These are phyloP conservation scores for Angophora floribunda DNA, from an alignment of 345 rosid genomes.

Conservation along the genomic window DNA sequence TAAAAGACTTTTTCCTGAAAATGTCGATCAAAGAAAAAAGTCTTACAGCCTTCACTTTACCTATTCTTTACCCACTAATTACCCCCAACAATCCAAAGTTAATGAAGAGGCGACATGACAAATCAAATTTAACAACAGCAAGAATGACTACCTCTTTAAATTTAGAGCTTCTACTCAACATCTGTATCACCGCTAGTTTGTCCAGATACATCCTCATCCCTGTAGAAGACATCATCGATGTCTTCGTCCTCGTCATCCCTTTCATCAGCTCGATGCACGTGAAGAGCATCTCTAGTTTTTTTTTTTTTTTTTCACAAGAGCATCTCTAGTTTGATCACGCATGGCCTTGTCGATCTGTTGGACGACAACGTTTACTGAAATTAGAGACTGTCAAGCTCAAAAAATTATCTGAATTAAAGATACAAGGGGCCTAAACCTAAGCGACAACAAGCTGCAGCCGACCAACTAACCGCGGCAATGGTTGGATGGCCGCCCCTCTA, in stretches of 20 bases:
- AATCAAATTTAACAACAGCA: background rate
- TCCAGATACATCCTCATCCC: constrained; percentile 56
- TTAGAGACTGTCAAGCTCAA: background rate
- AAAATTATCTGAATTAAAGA: background rate
- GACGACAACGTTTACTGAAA: background rate
- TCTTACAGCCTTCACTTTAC: no score
- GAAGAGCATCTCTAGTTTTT: constrained; percentile 10
- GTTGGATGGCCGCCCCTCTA: constrained; percentile 52
- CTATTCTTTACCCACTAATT: no score
- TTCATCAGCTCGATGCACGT: constrained; percentile 25
- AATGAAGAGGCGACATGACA: background rate
- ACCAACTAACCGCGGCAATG: constrained; percentile 68
- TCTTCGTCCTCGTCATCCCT: constrained; percentile 44
- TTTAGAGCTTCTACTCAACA: background rate
- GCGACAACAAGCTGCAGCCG: constrained; percentile 74
- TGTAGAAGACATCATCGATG: constrained; percentile 41
- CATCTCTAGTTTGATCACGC: constrained; percentile 13
- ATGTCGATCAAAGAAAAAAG: no score
- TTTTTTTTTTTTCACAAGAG: no score
- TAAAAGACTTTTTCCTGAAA: background rate
- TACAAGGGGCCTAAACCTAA: constrained; percentile 34
- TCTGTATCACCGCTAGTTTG: constrained; percentile 54
- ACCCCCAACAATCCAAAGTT: background rate
- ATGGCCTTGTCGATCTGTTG: constrained; percentile 60
- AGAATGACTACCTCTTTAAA: background rate